These are phyloP conservation scores for Colletotrichum godetiae DNA, from an alignment of 2,329 filamentous ascomycete species.

Conservation along the genomic window DNA sequence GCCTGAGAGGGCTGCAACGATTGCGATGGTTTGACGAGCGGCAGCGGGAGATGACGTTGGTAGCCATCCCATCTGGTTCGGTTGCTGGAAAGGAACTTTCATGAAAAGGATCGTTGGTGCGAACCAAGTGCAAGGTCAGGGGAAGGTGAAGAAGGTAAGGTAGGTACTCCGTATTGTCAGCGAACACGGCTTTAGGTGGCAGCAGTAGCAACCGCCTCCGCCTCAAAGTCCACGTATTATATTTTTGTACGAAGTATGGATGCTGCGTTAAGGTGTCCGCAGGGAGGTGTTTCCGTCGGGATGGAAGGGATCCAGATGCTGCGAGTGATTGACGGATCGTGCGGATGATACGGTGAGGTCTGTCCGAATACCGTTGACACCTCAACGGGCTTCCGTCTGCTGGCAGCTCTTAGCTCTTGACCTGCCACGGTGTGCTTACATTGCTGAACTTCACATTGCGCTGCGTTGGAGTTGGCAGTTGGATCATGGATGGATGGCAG, in stretches of 20 bases:
- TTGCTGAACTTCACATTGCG: not conserved
- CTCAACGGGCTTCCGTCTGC: too few species aligned
- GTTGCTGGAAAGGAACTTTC: constrained; percentile 20
- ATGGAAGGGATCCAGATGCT: not conserved
- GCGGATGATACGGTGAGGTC: too few species aligned
- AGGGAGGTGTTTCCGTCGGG: too few species aligned
- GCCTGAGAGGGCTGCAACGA: not conserved
- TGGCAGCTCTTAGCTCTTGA: not conserved
- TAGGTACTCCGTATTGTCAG: too few species aligned
- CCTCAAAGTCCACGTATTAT: not conserved
- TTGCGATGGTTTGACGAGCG: constrained; percentile 16
- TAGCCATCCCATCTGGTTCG: constrained; percentile 25
- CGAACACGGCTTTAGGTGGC: not conserved
- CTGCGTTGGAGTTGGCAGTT: not conserved
- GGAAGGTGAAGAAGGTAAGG: not conserved
- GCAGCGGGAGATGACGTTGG: constrained; percentile 22
- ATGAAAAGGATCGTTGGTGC: constrained; percentile 14
- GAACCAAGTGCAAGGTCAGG: constrained; percentile 25
- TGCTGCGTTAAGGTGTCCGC: not conserved
- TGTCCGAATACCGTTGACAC: too few species aligned
- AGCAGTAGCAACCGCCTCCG: not conserved
- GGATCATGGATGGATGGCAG: too few species aligned
- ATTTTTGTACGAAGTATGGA: not conserved
- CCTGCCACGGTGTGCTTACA: not conserved
- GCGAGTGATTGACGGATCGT: not conserved